Percentiles rank a stretch among this genome's conserved stretches.
These are phyloP conservation scores for Calycina herbarum DNA, from an alignment of 2,329 filamentous ascomycete species.

Conservation along the genomic window DNA sequence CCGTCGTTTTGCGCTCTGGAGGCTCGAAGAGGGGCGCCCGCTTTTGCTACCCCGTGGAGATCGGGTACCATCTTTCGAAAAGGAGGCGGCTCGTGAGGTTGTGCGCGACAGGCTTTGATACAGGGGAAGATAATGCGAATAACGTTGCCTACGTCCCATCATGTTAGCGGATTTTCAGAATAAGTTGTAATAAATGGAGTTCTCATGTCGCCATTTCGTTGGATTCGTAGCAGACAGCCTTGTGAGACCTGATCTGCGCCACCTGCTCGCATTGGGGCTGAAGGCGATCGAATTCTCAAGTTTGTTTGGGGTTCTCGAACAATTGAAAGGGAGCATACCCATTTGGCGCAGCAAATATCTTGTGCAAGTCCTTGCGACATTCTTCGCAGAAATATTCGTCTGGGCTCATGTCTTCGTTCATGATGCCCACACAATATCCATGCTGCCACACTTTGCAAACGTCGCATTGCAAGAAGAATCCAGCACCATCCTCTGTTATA, in stretches of 20 bases:
- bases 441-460: constrained; percentile 99
- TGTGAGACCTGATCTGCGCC: constrained; percentile 38
- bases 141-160: constrained; percentile 56
- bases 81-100: constrained; percentile 62
- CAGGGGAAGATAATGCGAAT: constrained; percentile 64
- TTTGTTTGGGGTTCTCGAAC: constrained; percentile 22
- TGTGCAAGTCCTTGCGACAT: constrained; percentile 89
- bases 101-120: constrained; percentile 53
- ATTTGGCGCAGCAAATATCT: constrained; percentile 74
- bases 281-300: constrained; percentile 25
- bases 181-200: constrained; percentile 16
- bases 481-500: constrained; percentile 75
- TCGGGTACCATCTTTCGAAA: constrained; percentile 61
- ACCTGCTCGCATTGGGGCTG: constrained; percentile 36
- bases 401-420: constrained; percentile 87
- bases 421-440: constrained; percentile 94
- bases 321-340: constrained; percentile 62
- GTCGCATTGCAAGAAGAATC: constrained; percentile 97
- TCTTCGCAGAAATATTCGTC: constrained; percentile 98
- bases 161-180: constrained; percentile 40
- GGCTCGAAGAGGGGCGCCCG: constrained; percentile 48
- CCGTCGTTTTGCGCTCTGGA: constrained; percentile 64
- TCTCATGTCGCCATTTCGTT: constrained; percentile 16
- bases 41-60: constrained; percentile 58
- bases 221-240: constrained; percentile 34